Percentiles rank a stretch among this genome's conserved stretches.
Conservation (phyloP, 495 filamentous ascomycete genomes). For the Penicillium ucsense region DNA sequence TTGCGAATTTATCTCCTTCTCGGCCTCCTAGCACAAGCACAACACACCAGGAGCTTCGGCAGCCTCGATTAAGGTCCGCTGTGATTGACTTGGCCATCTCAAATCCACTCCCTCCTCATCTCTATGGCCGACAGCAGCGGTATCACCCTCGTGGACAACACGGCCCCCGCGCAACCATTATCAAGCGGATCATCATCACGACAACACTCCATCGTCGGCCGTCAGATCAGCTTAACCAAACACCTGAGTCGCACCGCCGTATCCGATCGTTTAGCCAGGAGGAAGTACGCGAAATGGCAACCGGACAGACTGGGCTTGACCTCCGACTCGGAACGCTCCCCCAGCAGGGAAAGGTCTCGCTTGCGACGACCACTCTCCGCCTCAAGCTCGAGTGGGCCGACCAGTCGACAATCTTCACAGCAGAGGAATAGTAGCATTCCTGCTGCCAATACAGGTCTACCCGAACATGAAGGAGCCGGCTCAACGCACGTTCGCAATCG, state of each 20-base stretch:
- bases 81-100: neutral
- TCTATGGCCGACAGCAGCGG: constrained; percentile 17
- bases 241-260: constrained; percentile 31
- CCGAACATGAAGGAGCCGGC: constrained; percentile 9
- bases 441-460: constrained; percentile 1
- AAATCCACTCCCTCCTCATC: neutral
- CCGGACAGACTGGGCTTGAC: constrained; percentile 33
- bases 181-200: constrained; percentile 11
- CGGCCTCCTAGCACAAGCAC: neutral
- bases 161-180: constrained; percentile 19
- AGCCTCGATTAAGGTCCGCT: too few relatives aligned
- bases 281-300: constrained; percentile 58
- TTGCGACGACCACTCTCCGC: constrained; percentile 12
- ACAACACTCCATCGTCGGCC: constrained; percentile 11
- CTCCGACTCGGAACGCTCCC: constrained; percentile 11
- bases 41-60: too few relatives aligned
- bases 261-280: constrained; percentile 37
- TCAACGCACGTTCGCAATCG: constrained; percentile 7
- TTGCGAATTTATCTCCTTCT: neutral
- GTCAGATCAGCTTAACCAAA: constrained; percentile 15
- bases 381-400: constrained; percentile 10
- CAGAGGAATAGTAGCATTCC: constrained; percentile 4
- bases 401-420: constrained; percentile 6
- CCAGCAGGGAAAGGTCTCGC: constrained; percentile 16
- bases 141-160: constrained; percentile 35